These are phyloP conservation scores for Candolleomyces efflorescens DNA, from an alignment of 768 basidiomycete species.

Conservation along the genomic window DNA sequence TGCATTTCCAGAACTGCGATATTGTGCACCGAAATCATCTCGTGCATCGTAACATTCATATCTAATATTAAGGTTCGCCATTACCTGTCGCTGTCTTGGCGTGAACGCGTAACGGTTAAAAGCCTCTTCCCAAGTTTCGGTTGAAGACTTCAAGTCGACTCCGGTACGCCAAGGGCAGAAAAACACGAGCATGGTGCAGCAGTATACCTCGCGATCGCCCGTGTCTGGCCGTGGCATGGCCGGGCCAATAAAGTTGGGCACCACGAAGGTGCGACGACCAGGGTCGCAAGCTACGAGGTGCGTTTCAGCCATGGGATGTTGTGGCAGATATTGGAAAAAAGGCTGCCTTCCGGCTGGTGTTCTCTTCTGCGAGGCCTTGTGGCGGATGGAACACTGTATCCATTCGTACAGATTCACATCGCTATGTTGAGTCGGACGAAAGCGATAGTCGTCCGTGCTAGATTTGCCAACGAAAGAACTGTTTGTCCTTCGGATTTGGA, in stretches of 20 bases:
- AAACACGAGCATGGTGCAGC: slow-evolving; percentile 26
- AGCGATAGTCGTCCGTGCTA: slow-evolving; percentile 17
- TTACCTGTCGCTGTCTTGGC: slow-evolving; percentile 9
- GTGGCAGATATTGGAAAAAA: neutral
- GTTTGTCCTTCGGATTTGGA: too few species aligned
- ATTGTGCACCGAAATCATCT: slow-evolving; percentile 15
- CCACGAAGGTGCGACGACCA: neutral
- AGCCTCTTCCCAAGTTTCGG: too few species aligned
- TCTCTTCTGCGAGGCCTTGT: neutral
- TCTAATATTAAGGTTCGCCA: slow-evolving; percentile 21
- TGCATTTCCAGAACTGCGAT: too few species aligned
- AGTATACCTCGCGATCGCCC: slow-evolving; percentile 29
- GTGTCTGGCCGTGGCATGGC: slow-evolving; percentile 25
- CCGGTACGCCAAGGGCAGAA: slow-evolving; percentile 31
- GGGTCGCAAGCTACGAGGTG: slow-evolving; percentile 4
- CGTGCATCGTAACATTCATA: slow-evolving; percentile 24
- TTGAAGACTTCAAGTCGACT: slow-evolving; percentile 20
- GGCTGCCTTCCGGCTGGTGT: too few species aligned
- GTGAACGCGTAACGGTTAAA: neutral
- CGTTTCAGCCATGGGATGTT: slow-evolving; percentile 9
- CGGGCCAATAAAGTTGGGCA: slow-evolving; percentile 28
- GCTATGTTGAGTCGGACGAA: slow-evolving; percentile 17
- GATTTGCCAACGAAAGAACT: slow-evolving; percentile 16
- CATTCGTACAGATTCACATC: slow-evolving; percentile 25
- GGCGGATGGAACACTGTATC: slow-evolving; percentile 8